Conservation (phyloP, 164 flowering plant species). For the Chimonanthus praecox region DNA sequence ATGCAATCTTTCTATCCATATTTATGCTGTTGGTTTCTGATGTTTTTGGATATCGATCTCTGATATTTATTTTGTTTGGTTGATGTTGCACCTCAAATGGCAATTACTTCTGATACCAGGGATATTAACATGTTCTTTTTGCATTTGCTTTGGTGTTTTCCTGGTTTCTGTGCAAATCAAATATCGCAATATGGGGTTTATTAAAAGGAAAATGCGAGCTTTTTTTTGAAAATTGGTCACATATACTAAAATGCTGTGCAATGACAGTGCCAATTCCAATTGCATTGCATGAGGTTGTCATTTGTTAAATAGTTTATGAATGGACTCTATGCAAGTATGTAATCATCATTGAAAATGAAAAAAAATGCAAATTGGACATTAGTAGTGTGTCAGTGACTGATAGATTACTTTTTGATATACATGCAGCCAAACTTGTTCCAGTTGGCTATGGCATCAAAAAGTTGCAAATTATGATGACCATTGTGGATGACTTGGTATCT, state of each 20-base stretch:
- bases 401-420: neutral
- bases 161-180: neutral
- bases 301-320: neutral
- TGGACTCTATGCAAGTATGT: neutral
- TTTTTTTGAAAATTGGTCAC: neutral
- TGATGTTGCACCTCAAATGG: neutral
- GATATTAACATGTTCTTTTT: no score
- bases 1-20: neutral
- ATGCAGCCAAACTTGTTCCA: constrained; percentile 72
- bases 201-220: neutral
- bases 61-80: neutral
- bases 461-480: constrained; percentile 77
- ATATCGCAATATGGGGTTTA: neutral
- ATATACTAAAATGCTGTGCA: neutral
- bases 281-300: neutral
- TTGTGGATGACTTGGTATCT: constrained; percentile 90
- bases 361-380: neutral
- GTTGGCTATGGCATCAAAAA: constrained; percentile 96
- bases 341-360: neutral
- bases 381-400: neutral
- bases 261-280: neutral
- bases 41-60: no score
- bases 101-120: no score
- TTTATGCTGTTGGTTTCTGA: neutral
- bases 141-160: neutral